Conservation (phyloP, 495 filamentous ascomycete genomes). For the Hyaloscypha finlandica region DNA sequence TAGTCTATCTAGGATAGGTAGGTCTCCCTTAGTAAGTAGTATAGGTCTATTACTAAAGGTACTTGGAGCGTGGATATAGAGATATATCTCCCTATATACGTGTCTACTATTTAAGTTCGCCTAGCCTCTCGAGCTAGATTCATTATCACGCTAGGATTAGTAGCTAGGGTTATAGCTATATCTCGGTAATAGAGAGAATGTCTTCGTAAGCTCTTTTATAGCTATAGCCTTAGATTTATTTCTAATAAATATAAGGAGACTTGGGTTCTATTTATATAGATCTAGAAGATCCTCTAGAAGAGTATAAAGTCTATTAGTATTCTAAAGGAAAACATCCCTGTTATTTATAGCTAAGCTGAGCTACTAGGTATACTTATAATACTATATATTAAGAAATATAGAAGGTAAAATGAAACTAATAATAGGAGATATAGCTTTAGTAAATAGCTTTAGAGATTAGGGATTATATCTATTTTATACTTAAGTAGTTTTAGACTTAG, state of each 20-base stretch:
- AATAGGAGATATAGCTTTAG: not conserved
- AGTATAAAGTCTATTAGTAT: slow-evolving; percentile 21
- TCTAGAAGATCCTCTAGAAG: slow-evolving; percentile 31
- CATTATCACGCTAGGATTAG: slow-evolving; percentile 14
- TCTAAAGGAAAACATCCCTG: slow-evolving; percentile 26
- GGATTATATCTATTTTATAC: not conserved
- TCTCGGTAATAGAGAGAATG: slow-evolving; percentile 13
- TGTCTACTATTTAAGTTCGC: slow-evolving; percentile 21
- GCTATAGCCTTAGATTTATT: slow-evolving; percentile 30
- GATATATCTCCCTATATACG: slow-evolving; percentile 24
- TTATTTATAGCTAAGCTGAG: slow-evolving; percentile 26
- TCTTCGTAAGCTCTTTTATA: slow-evolving; percentile 26
- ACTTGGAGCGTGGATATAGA: slow-evolving; percentile 30
- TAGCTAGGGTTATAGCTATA: slow-evolving; percentile 12
- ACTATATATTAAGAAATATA: slow-evolving; percentile 4
- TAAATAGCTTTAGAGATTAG: not conserved
- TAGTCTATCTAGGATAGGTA: slow-evolving; percentile 13
- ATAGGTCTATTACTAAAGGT: slow-evolving; percentile 26
- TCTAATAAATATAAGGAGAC: slow-evolving; percentile 33
- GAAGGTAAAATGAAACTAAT: not conserved
- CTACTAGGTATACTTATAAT: slow-evolving; percentile 19
- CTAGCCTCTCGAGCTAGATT: slow-evolving; percentile 10
- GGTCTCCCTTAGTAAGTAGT: slow-evolving; percentile 34
- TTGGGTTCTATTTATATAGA: slow-evolving; percentile 28
- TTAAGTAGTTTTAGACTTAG: not conserved